phyloP scores from a whole-genome alignment of 1,284 basidiomycete genomes.

The Apiotrichum brassicae region DNA sequence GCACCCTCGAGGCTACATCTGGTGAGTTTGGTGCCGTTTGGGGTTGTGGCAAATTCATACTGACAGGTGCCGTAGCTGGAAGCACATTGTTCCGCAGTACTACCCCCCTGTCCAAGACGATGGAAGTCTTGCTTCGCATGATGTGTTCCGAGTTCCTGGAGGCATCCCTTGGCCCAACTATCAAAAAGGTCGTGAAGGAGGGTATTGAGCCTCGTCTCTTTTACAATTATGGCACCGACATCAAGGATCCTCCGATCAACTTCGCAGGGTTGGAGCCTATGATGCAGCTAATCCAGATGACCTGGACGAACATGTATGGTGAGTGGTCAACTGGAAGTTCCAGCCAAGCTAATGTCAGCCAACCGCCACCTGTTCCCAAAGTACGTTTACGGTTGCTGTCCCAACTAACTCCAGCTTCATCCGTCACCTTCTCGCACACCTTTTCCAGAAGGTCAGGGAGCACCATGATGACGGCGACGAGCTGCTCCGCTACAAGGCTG shows the following conservation, averaged over 20 bases:
- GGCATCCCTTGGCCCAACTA: conserved; percentile 23
- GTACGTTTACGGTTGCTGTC: conserved; percentile 5
- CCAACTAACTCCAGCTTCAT: conserved; percentile 14
- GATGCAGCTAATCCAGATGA: conserved; percentile 15
- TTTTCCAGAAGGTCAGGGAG: conserved; percentile 24
- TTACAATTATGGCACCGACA: neutral
- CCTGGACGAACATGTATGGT: conserved; percentile 28
- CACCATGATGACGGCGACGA: conserved; percentile 19
- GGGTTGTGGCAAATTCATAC: neutral
- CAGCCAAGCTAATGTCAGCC: conserved; percentile 5
- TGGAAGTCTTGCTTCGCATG: conserved; percentile 30
- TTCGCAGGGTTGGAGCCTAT: conserved; percentile 5
- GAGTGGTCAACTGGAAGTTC: neutral
- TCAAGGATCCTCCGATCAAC: conserved; percentile 4
- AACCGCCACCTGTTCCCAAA: conserved; percentile 26
- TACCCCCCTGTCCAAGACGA: conserved; percentile 26
- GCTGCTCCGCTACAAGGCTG: conserved; percentile 27
- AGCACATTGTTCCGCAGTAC: conserved; percentile 30
- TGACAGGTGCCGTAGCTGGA: conserved; percentile 10
- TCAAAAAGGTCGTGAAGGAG: conserved; percentile 8
- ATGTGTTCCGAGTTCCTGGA: conserved; percentile 24
- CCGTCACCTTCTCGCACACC: conserved; percentile 21
- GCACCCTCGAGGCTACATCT: conserved; percentile 3
- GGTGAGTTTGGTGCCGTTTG: neutral
- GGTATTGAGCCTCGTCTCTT: conserved; percentile 9